Evolutionary conservation across 768 basidiomycete genomes (phyloP).

Genomic region (Strobilomyces echinocephalus): DNA sequence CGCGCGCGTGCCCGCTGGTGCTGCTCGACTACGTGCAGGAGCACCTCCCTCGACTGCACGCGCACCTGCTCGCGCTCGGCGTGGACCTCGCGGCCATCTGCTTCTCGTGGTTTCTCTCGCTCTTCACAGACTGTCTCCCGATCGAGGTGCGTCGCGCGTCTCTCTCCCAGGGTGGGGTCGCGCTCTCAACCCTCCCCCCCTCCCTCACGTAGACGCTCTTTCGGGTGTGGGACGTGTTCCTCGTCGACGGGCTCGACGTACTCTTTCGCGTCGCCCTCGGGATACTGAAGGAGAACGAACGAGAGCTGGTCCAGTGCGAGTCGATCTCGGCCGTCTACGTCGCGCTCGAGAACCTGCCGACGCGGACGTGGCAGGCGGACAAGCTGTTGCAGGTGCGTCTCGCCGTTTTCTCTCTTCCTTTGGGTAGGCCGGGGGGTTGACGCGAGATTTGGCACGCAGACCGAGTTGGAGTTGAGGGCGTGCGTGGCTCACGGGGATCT

Average conservation of each 20-base stretch:
- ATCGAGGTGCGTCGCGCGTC: constrained; percentile 62
- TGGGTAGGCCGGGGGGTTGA: too few relatives aligned
- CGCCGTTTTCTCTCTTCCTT: too few relatives aligned
- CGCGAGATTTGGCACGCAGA: constrained; percentile 33
- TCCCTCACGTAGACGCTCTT: constrained; percentile 88
- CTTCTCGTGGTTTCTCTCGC: constrained; percentile 96
- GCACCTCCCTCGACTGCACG: constrained; percentile 64
- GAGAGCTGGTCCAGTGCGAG: constrained; percentile 76
- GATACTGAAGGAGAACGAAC: constrained; percentile 79
- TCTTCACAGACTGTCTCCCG: constrained; percentile 94
- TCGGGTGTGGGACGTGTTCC: constrained; percentile 93
- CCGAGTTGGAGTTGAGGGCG: constrained; percentile 52
- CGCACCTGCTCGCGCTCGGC: constrained; percentile 72
- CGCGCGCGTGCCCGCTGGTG: constrained; percentile 92
- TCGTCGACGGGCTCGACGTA: constrained; percentile 88
- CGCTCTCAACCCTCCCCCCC: too few relatives aligned
- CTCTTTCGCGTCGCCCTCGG: constrained; percentile 87
- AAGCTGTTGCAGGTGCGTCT: constrained; percentile 72
- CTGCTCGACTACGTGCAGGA: constrained; percentile 85
- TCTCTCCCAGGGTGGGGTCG: too few relatives aligned
- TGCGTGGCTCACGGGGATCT: too few relatives aligned
- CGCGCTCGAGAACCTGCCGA: constrained; percentile 83
- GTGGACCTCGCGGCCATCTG: constrained; percentile 92
- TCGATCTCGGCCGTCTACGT: constrained; percentile 89
- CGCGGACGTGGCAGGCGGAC: constrained; percentile 91